These are phyloP conservation scores for Lasiodiplodia citricola DNA, from an alignment of 2,329 filamentous ascomycete genomes.

Conservation along the genomic window DNA sequence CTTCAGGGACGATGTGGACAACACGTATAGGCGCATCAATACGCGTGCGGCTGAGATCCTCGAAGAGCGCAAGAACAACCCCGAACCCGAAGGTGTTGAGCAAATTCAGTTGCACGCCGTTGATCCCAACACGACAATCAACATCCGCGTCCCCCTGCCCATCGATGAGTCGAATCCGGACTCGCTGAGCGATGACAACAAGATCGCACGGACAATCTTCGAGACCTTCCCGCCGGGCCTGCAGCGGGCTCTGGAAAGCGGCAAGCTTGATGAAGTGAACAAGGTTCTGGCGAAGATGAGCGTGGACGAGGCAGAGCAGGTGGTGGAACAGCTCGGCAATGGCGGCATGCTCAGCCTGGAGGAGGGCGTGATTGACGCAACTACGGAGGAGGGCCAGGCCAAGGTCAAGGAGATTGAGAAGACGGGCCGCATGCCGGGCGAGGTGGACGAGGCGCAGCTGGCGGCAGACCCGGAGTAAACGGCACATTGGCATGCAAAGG, in stretches of 20 bases:
- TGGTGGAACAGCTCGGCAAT: slow-evolving; percentile 80
- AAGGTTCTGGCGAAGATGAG: slow-evolving; percentile 87
- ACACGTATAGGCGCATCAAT: slow-evolving; percentile 83
- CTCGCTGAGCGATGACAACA: slow-evolving; percentile 51
- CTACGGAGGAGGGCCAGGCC: slow-evolving; percentile 82
- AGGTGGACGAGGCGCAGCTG: slow-evolving; percentile 30
- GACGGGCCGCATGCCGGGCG: slow-evolving; percentile 44
- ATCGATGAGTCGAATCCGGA: slow-evolving; percentile 41
- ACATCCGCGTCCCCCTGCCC: slow-evolving; percentile 78
- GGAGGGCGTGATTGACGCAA: slow-evolving; percentile 93
- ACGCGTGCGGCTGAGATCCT: slow-evolving; percentile 75
- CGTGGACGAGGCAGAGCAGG: slow-evolving; percentile 83
- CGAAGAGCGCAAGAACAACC: slow-evolving; percentile 59
- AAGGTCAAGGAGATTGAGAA: slow-evolving; percentile 72
- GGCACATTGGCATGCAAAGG: slow-evolving; percentile 1
- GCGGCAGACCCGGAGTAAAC: slow-evolving; percentile 24
- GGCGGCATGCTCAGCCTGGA: slow-evolving; percentile 90
- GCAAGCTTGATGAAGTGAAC: slow-evolving; percentile 87
- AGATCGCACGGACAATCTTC: slow-evolving; percentile 76
- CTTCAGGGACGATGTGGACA: slow-evolving; percentile 90
- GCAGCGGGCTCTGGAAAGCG: slow-evolving; percentile 81
- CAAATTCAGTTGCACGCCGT: slow-evolving; percentile 98
- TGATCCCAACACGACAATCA: slow-evolving; percentile 84
- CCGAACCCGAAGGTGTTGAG: slow-evolving; percentile 72
- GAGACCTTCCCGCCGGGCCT: slow-evolving; percentile 83